phyloP scores from a whole-genome alignment of 306 rosid species.

The Cercis canadensis region DNA sequence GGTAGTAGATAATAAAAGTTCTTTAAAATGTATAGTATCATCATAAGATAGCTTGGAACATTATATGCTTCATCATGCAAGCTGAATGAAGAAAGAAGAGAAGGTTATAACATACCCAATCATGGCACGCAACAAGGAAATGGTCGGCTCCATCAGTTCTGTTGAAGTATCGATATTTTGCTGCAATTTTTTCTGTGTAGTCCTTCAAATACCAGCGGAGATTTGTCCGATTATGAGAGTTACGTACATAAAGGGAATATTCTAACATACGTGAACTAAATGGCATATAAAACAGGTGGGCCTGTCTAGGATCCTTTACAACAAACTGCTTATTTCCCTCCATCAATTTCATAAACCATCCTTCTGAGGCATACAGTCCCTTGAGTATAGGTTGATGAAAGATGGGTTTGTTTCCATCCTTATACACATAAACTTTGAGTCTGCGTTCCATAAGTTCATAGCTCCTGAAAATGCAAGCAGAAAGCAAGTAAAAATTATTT shows the following conservation, averaged over 20 bases:
- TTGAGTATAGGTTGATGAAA: slow-evolving; percentile 85
- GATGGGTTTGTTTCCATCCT: slow-evolving; percentile 85
- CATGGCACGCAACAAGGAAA: slow-evolving; percentile 98
- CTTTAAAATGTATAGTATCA: slow-evolving; percentile 18
- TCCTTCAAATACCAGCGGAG: slow-evolving; percentile 76
- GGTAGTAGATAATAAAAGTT: not conserved
- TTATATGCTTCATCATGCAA: slow-evolving; percentile 31
- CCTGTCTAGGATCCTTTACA: slow-evolving; percentile 81
- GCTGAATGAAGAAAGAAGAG: slow-evolving; percentile 21
- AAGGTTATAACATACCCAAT: slow-evolving; percentile 68
- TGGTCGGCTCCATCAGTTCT: slow-evolving; percentile 95
- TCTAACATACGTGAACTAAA: slow-evolving; percentile 88
- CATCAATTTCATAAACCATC: slow-evolving; percentile 98
- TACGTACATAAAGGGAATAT: slow-evolving; percentile 68
- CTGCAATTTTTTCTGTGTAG: slow-evolving; percentile 73
- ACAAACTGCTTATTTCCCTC: slow-evolving; percentile 70
- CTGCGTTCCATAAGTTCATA: slow-evolving; percentile 88
- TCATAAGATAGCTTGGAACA: slow-evolving; percentile 1
- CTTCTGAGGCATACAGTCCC: slow-evolving; percentile 93
- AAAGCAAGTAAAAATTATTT: not conserved
- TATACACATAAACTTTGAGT: slow-evolving; percentile 85
- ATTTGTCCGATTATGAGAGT: slow-evolving; percentile 93
- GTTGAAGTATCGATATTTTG: slow-evolving; percentile 76
- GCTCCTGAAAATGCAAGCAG: slow-evolving; percentile 64
- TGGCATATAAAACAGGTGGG: slow-evolving; percentile 95